Evolutionary conservation across 2,329 filamentous ascomycete species (phyloP).

Genomic region (Xylaria sp.): DNA sequence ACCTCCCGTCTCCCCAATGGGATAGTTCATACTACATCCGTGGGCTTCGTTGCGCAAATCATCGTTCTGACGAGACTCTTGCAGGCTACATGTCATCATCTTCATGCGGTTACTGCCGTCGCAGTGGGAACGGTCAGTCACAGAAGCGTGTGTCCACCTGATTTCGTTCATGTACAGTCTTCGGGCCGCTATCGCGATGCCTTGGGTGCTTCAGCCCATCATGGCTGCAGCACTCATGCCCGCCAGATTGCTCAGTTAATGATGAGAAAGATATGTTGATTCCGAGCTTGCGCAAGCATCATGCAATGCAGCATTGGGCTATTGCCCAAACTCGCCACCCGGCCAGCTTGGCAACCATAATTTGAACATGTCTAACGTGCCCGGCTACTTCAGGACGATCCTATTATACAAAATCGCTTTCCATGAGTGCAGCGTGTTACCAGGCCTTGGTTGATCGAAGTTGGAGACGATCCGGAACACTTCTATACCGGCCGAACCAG

Average conservation of each 20-base stretch:
- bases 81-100: slow-evolving; percentile 38
- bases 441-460: slow-evolving; percentile 78
- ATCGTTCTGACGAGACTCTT: slow-evolving; percentile 33
- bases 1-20: slow-evolving; percentile 15
- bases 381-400: slow-evolving; percentile 67
- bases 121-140: slow-evolving; percentile 59
- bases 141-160: slow-evolving; percentile 57
- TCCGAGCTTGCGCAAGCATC: slow-evolving; percentile 37
- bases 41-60: slow-evolving; percentile 9
- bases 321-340: slow-evolving; percentile 36
- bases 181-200: slow-evolving; percentile 30
- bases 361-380: slow-evolving; percentile 47
- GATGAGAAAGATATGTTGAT: slow-evolving; percentile 15
- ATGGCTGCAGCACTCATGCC: slow-evolving; percentile 17
- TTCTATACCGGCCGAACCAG: slow-evolving; percentile 83
- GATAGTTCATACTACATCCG: slow-evolving; percentile 12
- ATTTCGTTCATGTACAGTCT: slow-evolving; percentile 37
- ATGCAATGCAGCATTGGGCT: slow-evolving; percentile 32
- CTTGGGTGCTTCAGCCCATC: slow-evolving; percentile 30
- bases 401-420: slow-evolving; percentile 74
- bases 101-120: slow-evolving; percentile 41
- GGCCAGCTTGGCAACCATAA: slow-evolving; percentile 37
- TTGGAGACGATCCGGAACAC: slow-evolving; percentile 78
- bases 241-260: slow-evolving; percentile 13
- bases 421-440: slow-evolving; percentile 74